These are phyloP conservation scores for Silene latifolia DNA, from an alignment of 148 eudicot species.

Conservation along the genomic window DNA sequence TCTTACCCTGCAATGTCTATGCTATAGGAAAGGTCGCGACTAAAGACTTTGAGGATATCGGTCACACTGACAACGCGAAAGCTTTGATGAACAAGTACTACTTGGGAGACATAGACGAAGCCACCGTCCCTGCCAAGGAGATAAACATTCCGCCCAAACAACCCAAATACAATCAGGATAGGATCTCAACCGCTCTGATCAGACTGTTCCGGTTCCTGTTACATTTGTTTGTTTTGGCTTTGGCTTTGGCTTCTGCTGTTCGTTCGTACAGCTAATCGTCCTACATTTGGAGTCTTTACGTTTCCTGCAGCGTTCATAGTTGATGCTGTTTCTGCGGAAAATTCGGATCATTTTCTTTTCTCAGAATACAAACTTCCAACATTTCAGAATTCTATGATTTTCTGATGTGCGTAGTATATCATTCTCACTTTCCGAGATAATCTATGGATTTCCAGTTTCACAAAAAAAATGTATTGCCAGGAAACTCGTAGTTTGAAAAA, in stretches of 20 bases:
- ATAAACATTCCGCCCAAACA: slow-evolving; percentile 14
- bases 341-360: not conserved
- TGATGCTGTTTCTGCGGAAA: not conserved
- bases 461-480: not conserved
- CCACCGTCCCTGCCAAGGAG: slow-evolving; percentile 18
- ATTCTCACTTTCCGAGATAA: not conserved
- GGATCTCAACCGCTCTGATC: slow-evolving; percentile 20
- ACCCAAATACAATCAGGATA: slow-evolving; percentile 14
- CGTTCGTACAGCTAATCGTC: slow-evolving; percentile 17
- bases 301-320: not conserved
- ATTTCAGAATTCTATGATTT: not conserved
- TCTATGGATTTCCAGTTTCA: not conserved
- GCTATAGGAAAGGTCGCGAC: slow-evolving; percentile 48
- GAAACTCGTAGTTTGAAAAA: no score
- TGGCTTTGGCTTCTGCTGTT: slow-evolving; percentile 26
- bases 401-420: not conserved
- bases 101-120: slow-evolving; percentile 43
- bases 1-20: not conserved
- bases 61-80: slow-evolving; percentile 54
- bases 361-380: not conserved
- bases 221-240: slow-evolving; percentile 22
- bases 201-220: slow-evolving; percentile 25
- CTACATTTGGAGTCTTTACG: not conserved
- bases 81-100: slow-evolving; percentile 49
- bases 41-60: slow-evolving; percentile 55